Base-by-base conservation (phyloP, 805 yeast genomes). In the Candida peoriensis region DNA sequence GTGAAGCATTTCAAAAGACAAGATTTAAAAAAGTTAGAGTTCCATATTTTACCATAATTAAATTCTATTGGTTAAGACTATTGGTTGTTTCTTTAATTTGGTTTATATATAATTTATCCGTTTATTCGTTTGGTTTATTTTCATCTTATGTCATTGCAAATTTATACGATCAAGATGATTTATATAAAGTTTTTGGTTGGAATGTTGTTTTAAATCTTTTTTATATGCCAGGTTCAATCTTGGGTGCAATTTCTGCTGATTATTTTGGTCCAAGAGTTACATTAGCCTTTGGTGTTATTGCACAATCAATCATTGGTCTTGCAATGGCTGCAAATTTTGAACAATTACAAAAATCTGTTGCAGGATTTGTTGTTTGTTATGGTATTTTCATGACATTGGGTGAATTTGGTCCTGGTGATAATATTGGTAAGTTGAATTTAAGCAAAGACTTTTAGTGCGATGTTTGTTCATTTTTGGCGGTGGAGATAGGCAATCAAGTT, bases 371-470 rank as follows among this genome's bases (percentile, higher is more conserved):
- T 32, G 93, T 87, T 28, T 81, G 83, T 20, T 90, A 81, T 55
- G 97, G 97, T 64, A 78, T 90, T 45, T 90, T 87, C 60, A 66
- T 77, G 57, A 70, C 95, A 6, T 68, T 86, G 32, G 97, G 97
- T 52, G 97, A 90, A 61, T 83, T 89, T 60, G 95, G 96, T 20
- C 89, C 95, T 11, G 97, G 97, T 64, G 86, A 88, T 61, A 86
- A 84, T 61, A 81, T 84, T 58, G 97, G 97, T 47, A n/a, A n/a
- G n/a, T n/a, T n/a, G n/a, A n/a, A n/a, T n/a, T n/a, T n/a, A n/a
- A n/a, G n/a, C n/a, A n/a, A n/a, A n/a, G n/a, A n/a, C n/a, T n/a
- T n/a, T n/a, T n/a, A n/a, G n/a, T n/a, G n/a, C n/a, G n/a, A n/a
- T n/a, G n/a, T n/a, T n/a, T n/a, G n/a, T n/a, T n/a, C n/a, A n/a